Evolutionary conservation across 805 yeast species (phyloP), one percentile per base, ranked within the genome.

Genomic region (Nakazawaea laoshanensis): DNA sequence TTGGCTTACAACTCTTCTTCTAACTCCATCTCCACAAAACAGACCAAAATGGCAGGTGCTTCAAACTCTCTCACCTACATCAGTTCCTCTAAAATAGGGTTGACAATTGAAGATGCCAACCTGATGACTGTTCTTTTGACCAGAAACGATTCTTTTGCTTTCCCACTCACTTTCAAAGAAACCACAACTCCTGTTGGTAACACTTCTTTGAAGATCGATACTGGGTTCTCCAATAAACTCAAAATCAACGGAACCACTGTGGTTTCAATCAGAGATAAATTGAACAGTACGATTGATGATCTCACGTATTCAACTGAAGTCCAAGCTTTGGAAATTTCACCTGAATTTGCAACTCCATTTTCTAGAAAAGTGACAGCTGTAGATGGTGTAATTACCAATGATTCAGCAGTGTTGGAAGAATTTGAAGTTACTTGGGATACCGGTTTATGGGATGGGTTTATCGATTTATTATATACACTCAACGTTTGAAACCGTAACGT

Each of bases 401-500:
- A 42, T 27, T 21, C 42, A 13, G 7, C n/a, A 8, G 7, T 10
- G 26, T 24, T 24, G 26, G 12, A 24, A 24, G 8, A 13, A 11
- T 12, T 24, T 24, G 8, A 12, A 9, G n/a, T 24, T 24, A 8
- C 12, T 8, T 11, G 26, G n/a, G n/a, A n/a, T n/a, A n/a, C 11
- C 23, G 11, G 7, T 11, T 20, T 11, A 20, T 20, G 10, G 23
- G 11, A 20, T 7, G 11, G 11, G 11, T 20, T 20, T 11, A 20
- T 20, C 7, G 23, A 7, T 8, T 8, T 20, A 20, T 7, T 20
- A 7, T 8, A 20, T 19, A 25, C 5, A 6, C 18, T 33, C 19
- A 28, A 15, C 21, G 27, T 23, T 31, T 32, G 37, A 43, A 46
- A 10, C 51, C 50, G 29, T 46, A 46, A 26, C 35, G 40, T 24